Base-by-base conservation (phyloP, 2,329 filamentous ascomycete genomes). In the Mycosphaerella sp. region DNA sequence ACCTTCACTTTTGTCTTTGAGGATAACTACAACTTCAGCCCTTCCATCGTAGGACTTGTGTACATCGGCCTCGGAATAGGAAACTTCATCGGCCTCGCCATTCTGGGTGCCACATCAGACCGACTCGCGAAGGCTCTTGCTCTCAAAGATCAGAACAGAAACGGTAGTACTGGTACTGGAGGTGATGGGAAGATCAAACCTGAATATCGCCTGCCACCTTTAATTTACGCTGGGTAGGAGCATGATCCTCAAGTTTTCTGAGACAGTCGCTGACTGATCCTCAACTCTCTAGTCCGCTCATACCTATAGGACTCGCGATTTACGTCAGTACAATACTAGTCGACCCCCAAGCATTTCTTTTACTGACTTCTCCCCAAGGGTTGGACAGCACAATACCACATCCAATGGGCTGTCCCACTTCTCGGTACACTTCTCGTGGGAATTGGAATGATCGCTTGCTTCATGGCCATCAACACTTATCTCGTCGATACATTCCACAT, bases 401-500 rank as follows among this genome's bases (percentile, higher is more conserved):
- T 57, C 2, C 53, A 58, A 16, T 61, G 58, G 58, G 48, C 43
- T 27, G 57, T 65, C 4, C 64, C 64, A 2, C 30, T 65, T 10
- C 39, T 65, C 13, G 64, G 63, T 6, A 65, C 64, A 2, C 34
- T 59, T 1, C 52, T 62, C 30, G 53, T 64, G 9, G 63, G 63
- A 12, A 41, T 66, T 2, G 64, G 62, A 0, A n/a, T 65, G 30
- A 60, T 65, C 2, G 56, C 53, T 0, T 53, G 49, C 9, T 61
- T 65, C 50, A 63, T 64, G 57, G 59, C 59, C 30, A 58, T 64
- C 14, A 60, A 61, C 49, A 81, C 79, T 3, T 88, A 87, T 59
- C 73, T 86, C 3, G 77, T 86, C 25, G 82, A 87, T 50, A 74
- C 77, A 1, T 85, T 79, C 60, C 72, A 74, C 0, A 65, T 74